Evolutionary conservation across 495 filamentous ascomycete genomes (phyloP), one percentile per base, ranked within the genome.

Genomic region (Barbatosphaeria neglecta): DNA sequence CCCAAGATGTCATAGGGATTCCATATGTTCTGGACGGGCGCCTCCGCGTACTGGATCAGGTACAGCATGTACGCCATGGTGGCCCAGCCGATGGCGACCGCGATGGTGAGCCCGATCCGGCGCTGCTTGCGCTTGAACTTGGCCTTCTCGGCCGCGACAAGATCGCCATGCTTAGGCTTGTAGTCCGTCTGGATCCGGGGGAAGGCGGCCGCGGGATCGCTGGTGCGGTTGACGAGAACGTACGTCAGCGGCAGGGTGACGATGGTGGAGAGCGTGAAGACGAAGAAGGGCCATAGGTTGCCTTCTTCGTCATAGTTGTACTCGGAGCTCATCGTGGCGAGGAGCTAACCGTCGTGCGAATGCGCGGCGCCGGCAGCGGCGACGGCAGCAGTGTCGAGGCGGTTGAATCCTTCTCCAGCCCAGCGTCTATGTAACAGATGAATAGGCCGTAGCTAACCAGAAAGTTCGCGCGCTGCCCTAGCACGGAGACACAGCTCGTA

Each of bases 231-330:
- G 48, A 93, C 73, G 47, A 90, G 74, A 48, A 80, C 84, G 64
- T 90, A 95, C 52, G 92, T 95, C 58, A 94, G 74, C 49, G 92
- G 93, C 41, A 96, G 66, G 16, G 90, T 94, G 68, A 97, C 74
- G 47, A 98, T 81, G 60, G 81, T 79, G 46, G 83, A 78, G 52
- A 97, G 78, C 41, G 88, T 95, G 58, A 96, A 78, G 66, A 98
- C 79, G 74, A 97, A 98, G 76, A 89, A 96, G 56, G 92, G 92
- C 76, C 95, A 98, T 74, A 95, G 95, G 81, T 95, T 84, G 38
- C 90, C 90, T 81, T 96, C 52, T 59, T 95, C 87, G 77, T 98
- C 92, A 68, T 98, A 98, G 55, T 83, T 90, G 74, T 98, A 98
- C 64, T 97, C 92, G 54, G 87, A 87, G 59, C 87, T 90, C 87